Percentiles rank a stretch among this genome's conserved stretches.
These are phyloP conservation scores for Crithidia acanthocephali DNA, from an alignment of 208 protist species.

Conservation along the genomic window DNA sequence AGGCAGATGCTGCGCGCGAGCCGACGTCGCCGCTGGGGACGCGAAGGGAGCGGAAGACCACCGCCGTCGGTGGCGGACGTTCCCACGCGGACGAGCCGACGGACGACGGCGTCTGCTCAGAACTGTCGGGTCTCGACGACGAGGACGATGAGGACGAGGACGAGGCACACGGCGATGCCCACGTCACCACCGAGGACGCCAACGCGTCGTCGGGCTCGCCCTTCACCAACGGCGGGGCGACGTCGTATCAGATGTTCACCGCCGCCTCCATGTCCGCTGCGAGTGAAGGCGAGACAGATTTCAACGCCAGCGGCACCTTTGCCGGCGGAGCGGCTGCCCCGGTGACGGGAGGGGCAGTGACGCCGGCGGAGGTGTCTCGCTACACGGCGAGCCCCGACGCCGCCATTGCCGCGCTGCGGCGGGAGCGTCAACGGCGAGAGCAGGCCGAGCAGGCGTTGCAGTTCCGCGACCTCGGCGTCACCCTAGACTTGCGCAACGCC, in stretches of 20 bases:
- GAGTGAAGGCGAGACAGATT: conserved; percentile 10
- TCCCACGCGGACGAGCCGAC: neutral
- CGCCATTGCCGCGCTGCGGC: conserved; percentile 35
- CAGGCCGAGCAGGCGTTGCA: conserved; percentile 62
- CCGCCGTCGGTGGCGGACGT: neutral
- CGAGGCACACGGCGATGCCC: conserved; percentile 10
- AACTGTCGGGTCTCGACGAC: conserved; percentile 27
- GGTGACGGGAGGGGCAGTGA: neutral
- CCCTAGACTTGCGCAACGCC: conserved; percentile 51
- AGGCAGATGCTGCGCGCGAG: neutral
- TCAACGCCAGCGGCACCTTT: neutral
- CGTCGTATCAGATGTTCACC: conserved; percentile 26
- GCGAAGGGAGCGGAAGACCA: neutral
- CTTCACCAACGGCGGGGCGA: neutral
- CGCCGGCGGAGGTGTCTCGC: conserved; percentile 18
- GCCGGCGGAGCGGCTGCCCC: neutral
- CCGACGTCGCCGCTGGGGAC: neutral
- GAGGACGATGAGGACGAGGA: conserved; percentile 11
- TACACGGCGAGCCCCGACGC: conserved; percentile 29
- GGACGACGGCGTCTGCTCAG: conserved; percentile 51
- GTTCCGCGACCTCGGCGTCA: conserved; percentile 46
- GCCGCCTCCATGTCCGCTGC: conserved; percentile 17
- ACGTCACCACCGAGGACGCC: neutral
- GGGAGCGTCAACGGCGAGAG: conserved; percentile 56
- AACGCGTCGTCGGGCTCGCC: neutral